Evolutionary conservation across 805 yeast species (phyloP).

Genomic region (Wickerhamomyces kurtzmanii): DNA sequence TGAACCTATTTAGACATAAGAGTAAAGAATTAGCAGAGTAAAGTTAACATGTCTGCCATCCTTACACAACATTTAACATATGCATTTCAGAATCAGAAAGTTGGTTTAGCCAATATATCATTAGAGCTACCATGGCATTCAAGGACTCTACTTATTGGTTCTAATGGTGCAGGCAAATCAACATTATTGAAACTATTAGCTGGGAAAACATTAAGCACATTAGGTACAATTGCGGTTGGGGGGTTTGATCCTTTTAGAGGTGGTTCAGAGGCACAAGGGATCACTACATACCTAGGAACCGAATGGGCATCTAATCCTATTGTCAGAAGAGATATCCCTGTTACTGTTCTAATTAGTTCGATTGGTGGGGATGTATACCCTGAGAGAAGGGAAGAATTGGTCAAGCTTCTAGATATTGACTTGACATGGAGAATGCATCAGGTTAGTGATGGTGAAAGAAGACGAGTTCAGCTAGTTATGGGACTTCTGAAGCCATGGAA

Average conservation of each 20-base stretch:
- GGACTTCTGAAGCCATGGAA: constrained; percentile 90
- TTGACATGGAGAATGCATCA: constrained; percentile 86
- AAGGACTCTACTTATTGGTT: constrained; percentile 76
- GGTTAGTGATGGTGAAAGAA: constrained; percentile 89
- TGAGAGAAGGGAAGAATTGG: constrained; percentile 68
- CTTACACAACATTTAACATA: constrained; percentile 59
- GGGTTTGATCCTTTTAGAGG: constrained; percentile 84
- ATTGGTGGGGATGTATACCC: constrained; percentile 69
- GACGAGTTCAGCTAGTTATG: constrained; percentile 91
- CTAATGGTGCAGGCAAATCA: constrained; percentile 97
- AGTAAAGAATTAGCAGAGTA: too few relatives aligned
- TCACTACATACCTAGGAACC: constrained; percentile 81
- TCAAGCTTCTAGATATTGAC: constrained; percentile 77
- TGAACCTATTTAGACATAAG: too few relatives aligned
- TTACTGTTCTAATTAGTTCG: constrained; percentile 63
- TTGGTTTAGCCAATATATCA: constrained; percentile 60
- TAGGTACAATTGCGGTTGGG: constrained; percentile 62
- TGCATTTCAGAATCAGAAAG: constrained; percentile 47
- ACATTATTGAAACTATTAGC: constrained; percentile 78
- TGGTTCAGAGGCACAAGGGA: constrained; percentile 32
- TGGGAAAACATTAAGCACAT: constrained; percentile 78
- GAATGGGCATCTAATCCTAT: constrained; percentile 95
- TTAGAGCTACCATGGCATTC: constrained; percentile 60
- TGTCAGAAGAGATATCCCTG: constrained; percentile 87
- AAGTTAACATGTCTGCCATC: constrained; percentile 36